Evolutionary conservation across 352 stramenopile species (phyloP), one percentile per base, ranked within the genome.

Genomic region (Globisporangium camurandrum): DNA sequence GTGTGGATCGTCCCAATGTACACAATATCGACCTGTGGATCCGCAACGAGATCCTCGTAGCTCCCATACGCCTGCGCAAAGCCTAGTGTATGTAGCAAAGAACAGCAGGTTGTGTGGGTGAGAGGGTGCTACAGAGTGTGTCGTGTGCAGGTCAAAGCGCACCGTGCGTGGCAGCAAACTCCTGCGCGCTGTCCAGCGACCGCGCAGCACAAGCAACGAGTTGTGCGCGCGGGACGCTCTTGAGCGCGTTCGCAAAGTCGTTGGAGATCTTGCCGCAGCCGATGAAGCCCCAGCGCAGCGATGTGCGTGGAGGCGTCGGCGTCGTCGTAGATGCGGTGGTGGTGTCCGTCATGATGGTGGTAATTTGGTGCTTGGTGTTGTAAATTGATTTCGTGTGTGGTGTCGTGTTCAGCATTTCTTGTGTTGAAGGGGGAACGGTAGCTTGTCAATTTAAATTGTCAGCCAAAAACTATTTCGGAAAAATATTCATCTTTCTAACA

Each of bases 1-100:
- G 70, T 66, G 61, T 96, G 84, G 16, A 97, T 52, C 51, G 86
- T 94, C 20, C 80, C 86, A 27, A 97, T 67, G 64, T 97, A 97
- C 24, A 95, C 74, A 46, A 95, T 75, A 46, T 96, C 81, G 26
- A 97, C 75, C 2, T 81, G 57, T 3, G 69, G 27, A 67, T 97
- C 85, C 7, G 57, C 40, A 19, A 67, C 59, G 17, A 97, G 60
- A 42, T 79, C 82, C 28, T 90, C 73, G 66, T 97, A 97, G 45
- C 66, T 80, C 12, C 79, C 86, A 61, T 95, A 87, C 23, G 70
- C 62, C 3, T 61, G 57, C 19, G 60, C 46, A 64, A 95, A 65
- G 30, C 62, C 66, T 73, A 53, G 1, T 41, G 22, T 30, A 53
- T 16, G 42, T 51, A 46, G 27, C 23, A 34, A 39, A 17, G 14